Evolutionary conservation across 192 early-diverging fungal genomes (phyloP), one percentile per base, ranked within the genome.

Genomic region (Entomortierella beljakovae): DNA sequence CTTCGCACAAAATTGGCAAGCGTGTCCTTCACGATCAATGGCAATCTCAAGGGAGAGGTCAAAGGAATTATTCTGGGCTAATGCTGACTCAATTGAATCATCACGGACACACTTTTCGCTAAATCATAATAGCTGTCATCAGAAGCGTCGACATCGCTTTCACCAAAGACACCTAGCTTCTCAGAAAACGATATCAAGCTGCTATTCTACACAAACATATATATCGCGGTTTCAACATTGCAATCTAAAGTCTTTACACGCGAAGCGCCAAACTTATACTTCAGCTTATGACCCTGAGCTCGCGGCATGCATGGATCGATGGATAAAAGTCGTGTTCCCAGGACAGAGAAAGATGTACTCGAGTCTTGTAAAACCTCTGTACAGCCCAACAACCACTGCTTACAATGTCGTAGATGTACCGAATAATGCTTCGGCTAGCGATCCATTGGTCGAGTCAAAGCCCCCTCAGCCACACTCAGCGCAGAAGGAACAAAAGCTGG

Each of bases 281-380:
- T 69, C 75, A 16, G 25, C 29, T 13, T 79, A 70, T 35, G 75
- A 79, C 53, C 67, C 66, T 22, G 43, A 70, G 2, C 62, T 79
- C 3, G 75, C 62, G 7, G 61, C 57, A 1, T 70, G 31, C 61
- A 79, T 79, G 75, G 61, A 79, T 32, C 75, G 68, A 5, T 79
- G 75, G 75, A 64, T 70, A 20, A 57, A 61, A 10, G 56, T 49
- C n/a, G 32, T 60, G 5, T 37, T 70, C 5, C 34, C 34, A 23
- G 68, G 75, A 31, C 67, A 70, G 29, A 51, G 62, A 40, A 48
- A 68, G 46, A 31, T 28, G 33, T 48, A 79, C 1, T 79, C 50
- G 1, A 70, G 61, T 28, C 56, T 79, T 16, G 75, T 62, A 10
- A 79, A 79, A n/a, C 61, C 67, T 18, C 9, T 64, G 10, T 28